Base-by-base conservation (phyloP, 164 flowering plant species). In the Kingdonia uniflora region DNA sequence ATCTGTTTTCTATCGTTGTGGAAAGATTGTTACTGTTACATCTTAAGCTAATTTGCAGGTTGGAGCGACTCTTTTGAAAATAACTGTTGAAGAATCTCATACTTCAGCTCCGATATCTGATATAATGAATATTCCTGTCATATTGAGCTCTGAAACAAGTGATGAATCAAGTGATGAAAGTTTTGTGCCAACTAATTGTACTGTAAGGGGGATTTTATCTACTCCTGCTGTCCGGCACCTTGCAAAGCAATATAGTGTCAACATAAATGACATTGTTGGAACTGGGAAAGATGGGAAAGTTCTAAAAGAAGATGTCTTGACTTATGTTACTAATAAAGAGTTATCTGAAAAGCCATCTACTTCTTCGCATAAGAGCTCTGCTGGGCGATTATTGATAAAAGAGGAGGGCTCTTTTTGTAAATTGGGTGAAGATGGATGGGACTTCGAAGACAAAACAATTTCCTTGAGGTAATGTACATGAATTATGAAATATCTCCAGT, bases 231-330 rank as follows among this genome's bases (percentile, higher is more conserved):
- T 89, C 49, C 71, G 95, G 20, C 65, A 71, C 61, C 74, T 86
- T 66, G 95, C 96, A 44, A 89, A 83, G 66, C 69, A 82, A 39
- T 70, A 73, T 67, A 86, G 80, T 65, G 44, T 86, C 55, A 55
- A 80, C 60, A 70, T 94, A 61, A 71, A 71, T 65, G 81, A 76
- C 53, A 78, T 94, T 22, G 56, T 21, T 55, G 99, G 97, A 64
- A 84, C 79, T 57, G 97, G 97, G 51, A 65, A 71, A 70, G 90
- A 81, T 69, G 97, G 97, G 13, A 84, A 95, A 65, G 76, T 94
- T 42, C 59, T 74, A 51, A 81, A 73, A 72, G 95, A 83, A 69
- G 96, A 94, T 62, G 78, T 94, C 24, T 66, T 81, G n/a, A 69
- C 56, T 17, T 80, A 70, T 76, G 83, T 78, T 69, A 56, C 65